Conservation (phyloP, 768 basidiomycete species). For the Panaeolus papilionaceus region DNA sequence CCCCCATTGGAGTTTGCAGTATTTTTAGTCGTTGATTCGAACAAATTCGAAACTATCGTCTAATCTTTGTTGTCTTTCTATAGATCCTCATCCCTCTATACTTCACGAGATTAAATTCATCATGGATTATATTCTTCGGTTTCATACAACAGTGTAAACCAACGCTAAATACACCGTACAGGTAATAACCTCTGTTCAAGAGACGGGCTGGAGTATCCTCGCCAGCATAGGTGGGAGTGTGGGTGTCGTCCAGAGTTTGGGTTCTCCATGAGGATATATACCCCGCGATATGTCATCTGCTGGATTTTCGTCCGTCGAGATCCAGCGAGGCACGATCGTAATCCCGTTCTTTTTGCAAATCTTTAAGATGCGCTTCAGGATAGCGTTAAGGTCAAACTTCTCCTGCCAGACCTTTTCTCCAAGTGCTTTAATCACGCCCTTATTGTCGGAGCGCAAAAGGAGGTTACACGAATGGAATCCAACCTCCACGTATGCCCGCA, state of each 20-base stretch:
- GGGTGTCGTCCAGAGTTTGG: neutral
- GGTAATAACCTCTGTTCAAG: neutral
- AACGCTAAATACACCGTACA: too few species aligned
- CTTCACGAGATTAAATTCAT: too few species aligned
- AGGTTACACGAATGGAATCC: slow-evolving; percentile 32
- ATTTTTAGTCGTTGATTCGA: too few species aligned
- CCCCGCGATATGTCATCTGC: slow-evolving; percentile 35
- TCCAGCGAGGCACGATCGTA: slow-evolving; percentile 31
- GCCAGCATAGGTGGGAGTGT: slow-evolving; percentile 8
- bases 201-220: slow-evolving; percentile 7
- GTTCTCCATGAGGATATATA: slow-evolving; percentile 10
- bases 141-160: too few species aligned
- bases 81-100: too few species aligned
- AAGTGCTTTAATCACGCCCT: slow-evolving; percentile 36
- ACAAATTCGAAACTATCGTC: too few species aligned
- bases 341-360: slow-evolving; percentile 30
- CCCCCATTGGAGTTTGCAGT: too few species aligned
- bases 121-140: too few species aligned
- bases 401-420: slow-evolving; percentile 25
- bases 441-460: slow-evolving; percentile 39
- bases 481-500: slow-evolving; percentile 30
- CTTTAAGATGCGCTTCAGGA: slow-evolving; percentile 31
- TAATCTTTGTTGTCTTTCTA: too few species aligned
- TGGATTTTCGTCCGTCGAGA: slow-evolving; percentile 30
- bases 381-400: slow-evolving; percentile 33